Percentiles rank a stretch among this genome's conserved stretches.
Evolutionary conservation across 2,329 filamentous ascomycete species (phyloP).

Genomic region (Penicillium sp.): DNA sequence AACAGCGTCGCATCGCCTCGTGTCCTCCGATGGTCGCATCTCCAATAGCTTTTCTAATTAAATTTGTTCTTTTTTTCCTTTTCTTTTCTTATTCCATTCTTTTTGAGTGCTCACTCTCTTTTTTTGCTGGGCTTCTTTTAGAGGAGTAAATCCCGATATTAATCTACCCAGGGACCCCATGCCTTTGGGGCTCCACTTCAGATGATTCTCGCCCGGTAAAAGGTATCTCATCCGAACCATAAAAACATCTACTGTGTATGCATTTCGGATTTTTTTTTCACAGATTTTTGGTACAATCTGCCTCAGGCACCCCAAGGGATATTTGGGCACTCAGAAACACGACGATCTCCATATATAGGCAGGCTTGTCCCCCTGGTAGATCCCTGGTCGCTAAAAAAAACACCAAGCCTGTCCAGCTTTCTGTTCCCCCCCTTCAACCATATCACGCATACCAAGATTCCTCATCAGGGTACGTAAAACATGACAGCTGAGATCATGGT

Average conservation of each 20-base stretch:
- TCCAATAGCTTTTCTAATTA: slow-evolving; percentile 5
- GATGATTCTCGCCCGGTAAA: slow-evolving; percentile 1
- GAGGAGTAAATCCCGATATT: not conserved
- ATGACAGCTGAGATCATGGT: slow-evolving; percentile 14
- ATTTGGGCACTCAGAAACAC: not conserved
- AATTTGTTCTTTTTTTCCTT: not conserved
- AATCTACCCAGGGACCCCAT: not conserved
- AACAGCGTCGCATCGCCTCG: slow-evolving; percentile 37
- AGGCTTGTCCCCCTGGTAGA: slow-evolving; percentile 5
- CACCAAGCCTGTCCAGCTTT: not conserved
- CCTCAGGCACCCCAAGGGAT: slow-evolving; percentile 3
- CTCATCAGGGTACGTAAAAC: slow-evolving; percentile 18
- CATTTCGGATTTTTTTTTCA: not conserved
- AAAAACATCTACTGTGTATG: not conserved
- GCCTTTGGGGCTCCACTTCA: slow-evolving; percentile 4
- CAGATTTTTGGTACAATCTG: not conserved
- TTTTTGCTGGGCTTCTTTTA: not conserved
- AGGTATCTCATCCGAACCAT: slow-evolving; percentile 1
- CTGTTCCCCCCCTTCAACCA: not conserved
- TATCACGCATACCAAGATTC: slow-evolving; percentile 11
- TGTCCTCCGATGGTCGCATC: slow-evolving; percentile 37
- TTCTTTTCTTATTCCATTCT: slow-evolving; percentile 4
- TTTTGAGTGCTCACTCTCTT: not conserved
- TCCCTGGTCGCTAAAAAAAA: not conserved
- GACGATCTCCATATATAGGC: slow-evolving; percentile 6